Evolutionary conservation across 2,329 filamentous ascomycete species (phyloP), one percentile per base, ranked within the genome.

Genomic region (Penicillium sp.): DNA sequence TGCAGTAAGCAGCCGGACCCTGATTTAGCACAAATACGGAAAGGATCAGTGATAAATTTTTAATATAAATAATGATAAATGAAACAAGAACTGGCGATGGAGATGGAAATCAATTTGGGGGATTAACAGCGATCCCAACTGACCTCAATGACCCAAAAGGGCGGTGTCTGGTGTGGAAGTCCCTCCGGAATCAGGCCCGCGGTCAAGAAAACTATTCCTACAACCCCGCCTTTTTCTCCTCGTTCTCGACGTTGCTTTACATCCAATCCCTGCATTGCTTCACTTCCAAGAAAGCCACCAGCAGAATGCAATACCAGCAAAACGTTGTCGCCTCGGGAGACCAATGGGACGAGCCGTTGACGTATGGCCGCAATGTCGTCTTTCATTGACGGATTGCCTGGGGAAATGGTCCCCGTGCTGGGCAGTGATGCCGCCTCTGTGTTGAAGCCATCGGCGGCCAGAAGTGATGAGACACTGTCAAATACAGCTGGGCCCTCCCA

Each of bases 211-310:
- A 56, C 54, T 26, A 51, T 51, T 9, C 54, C 54, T 16, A 56
- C 18, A 24, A 51, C 54, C 3, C 54, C 54, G 12, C 47, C 47
- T 8, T 35, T 45, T 7, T 45, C 24, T 38, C 26, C 20, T 47
- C 18, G n/a, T 9, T 21, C 38, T 20, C 26, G 47, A 20, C 24
- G 33, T 30, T 23, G 18, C 46, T 46, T 56, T 96, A 91, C 72
- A 89, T 91, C 2, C 91, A 96, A 74, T 92, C 91, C 4, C 91
- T 89, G 5, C 87, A 89, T 24, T 88, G 96, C 81, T 74, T 79
- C 63, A 86, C 91, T 3, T 90, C 90, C 7, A 81, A 96, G 30
- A 83, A 90, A 68, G 89, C 91, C 11, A 89, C 88, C 60, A 89
- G 53, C 47, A 14, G 38, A 55, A 24, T 55, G 53, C 35, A 50